phyloP scores from a whole-genome alignment of 2,329 filamentous ascomycete genomes.

The Monosporascus sp. region DNA sequence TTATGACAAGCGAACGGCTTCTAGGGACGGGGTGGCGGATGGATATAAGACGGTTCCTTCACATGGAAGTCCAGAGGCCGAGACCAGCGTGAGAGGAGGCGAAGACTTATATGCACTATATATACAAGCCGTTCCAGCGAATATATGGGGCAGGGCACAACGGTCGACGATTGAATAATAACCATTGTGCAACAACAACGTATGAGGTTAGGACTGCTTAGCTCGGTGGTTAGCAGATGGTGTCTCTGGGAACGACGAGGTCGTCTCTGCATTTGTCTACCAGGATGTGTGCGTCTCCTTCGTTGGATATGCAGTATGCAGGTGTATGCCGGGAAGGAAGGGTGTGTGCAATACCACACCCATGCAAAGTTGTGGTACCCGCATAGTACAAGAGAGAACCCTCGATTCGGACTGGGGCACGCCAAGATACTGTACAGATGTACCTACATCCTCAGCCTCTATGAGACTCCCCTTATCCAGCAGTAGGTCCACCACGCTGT shows the following conservation, averaged over 20 bases:
- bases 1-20: constrained; percentile 31
- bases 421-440: background rate
- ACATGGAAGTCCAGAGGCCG: constrained; percentile 19
- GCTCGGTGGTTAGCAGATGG: background rate
- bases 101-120: constrained; percentile 40
- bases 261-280: background rate
- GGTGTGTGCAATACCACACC: background rate
- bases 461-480: background rate
- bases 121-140: background rate
- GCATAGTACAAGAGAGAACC: background rate
- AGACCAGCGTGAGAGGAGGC: constrained; percentile 33
- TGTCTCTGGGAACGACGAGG: background rate
- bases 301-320: background rate
- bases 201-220: constrained; percentile 18
- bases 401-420: background rate
- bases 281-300: background rate
- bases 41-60: constrained; percentile 19
- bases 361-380: background rate
- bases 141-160: background rate
- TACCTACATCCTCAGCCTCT: too few relatives aligned
- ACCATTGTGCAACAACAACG: constrained; percentile 19
- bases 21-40: constrained; percentile 23
- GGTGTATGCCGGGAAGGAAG: background rate
- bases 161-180: constrained; percentile 19
- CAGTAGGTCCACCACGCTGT: background rate